Conservation (phyloP, 2,329 filamentous ascomycete genomes). For the Aspergillus pseudoviridinutans region DNA sequence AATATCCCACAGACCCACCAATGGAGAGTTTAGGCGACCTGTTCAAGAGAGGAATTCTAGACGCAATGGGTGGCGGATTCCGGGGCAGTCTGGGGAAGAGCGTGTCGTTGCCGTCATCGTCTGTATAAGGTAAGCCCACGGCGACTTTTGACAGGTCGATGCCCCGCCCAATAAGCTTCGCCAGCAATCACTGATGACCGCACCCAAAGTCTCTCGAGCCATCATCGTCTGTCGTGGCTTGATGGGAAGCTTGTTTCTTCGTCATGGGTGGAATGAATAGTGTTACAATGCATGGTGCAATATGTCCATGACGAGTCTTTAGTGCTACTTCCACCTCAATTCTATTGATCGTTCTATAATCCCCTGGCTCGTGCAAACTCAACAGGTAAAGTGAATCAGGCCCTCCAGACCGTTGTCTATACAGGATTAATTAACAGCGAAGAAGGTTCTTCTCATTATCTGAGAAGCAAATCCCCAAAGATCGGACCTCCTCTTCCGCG, state of each 20-base stretch:
- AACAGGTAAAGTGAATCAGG: too few species aligned
- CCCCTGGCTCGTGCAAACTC: too few species aligned
- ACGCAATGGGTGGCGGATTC: background rate
- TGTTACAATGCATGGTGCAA: background rate
- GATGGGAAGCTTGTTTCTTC: too few species aligned
- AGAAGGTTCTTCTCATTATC: too few species aligned
- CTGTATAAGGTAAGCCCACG: background rate
- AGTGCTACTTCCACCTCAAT: too few species aligned
- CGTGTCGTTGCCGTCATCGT: background rate
- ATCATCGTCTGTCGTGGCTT: too few species aligned
- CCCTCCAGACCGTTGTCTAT: too few species aligned
- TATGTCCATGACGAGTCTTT: too few species aligned
- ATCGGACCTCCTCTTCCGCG: too few species aligned
- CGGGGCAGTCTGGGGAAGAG: background rate
- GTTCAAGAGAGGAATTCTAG: background rate
- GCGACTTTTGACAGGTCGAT: background rate
- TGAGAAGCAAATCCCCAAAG: too few species aligned
- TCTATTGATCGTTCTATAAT: too few species aligned
- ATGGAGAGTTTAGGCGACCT: background rate
- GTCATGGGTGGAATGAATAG: background rate
- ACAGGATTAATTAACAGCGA: too few species aligned
- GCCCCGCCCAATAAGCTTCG: background rate
- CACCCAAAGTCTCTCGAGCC: background rate
- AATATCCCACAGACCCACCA: background rate
- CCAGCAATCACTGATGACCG: background rate